Evolutionary conservation across 2,329 filamentous ascomycete species (phyloP).

Genomic region (Exophiala alcalophila): DNA sequence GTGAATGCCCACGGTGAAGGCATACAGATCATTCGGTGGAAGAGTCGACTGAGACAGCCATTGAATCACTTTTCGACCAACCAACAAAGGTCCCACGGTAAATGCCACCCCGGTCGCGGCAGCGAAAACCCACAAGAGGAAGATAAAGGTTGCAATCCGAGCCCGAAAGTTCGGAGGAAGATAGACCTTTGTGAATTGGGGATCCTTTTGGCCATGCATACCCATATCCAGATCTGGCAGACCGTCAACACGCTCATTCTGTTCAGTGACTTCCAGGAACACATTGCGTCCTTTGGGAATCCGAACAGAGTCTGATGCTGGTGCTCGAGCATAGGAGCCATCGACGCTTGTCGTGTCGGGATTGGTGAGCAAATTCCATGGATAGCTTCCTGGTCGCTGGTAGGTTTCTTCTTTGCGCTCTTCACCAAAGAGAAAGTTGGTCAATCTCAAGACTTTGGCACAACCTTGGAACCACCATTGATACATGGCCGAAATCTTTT

Average conservation of each 20-base stretch:
- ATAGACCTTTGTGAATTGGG: conserved; percentile 69
- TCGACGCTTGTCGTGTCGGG: conserved; percentile 42
- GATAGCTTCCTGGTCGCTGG: conserved; percentile 52
- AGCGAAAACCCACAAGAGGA: conserved; percentile 90
- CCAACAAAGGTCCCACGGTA: conserved; percentile 80
- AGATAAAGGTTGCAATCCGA: conserved; percentile 79
- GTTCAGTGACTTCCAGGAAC: conserved; percentile 71
- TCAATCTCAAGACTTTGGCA: conserved; percentile 74
- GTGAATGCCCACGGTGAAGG: conserved; percentile 88
- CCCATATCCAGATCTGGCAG: conserved; percentile 52
- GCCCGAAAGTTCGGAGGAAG: conserved; percentile 79
- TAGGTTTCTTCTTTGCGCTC: conserved; percentile 73
- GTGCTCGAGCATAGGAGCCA: conserved; percentile 84
- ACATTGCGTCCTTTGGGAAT: conserved; percentile 80
- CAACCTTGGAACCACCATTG: conserved; percentile 94
- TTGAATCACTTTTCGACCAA: conserved; percentile 77
- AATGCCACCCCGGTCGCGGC: conserved; percentile 79
- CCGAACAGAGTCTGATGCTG: conserved; percentile 90
- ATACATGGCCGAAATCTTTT: conserved; percentile 80
- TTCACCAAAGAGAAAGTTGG: conserved; percentile 90
- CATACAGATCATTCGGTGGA: conserved; percentile 90
- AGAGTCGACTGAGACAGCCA: conserved; percentile 67
- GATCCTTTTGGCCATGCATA: conserved; percentile 59
- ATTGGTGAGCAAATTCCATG: conserved; percentile 41
- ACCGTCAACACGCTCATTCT: conserved; percentile 64